Conservation (phyloP, 2,329 filamentous ascomycete genomes). For the Fusarium sp. region DNA sequence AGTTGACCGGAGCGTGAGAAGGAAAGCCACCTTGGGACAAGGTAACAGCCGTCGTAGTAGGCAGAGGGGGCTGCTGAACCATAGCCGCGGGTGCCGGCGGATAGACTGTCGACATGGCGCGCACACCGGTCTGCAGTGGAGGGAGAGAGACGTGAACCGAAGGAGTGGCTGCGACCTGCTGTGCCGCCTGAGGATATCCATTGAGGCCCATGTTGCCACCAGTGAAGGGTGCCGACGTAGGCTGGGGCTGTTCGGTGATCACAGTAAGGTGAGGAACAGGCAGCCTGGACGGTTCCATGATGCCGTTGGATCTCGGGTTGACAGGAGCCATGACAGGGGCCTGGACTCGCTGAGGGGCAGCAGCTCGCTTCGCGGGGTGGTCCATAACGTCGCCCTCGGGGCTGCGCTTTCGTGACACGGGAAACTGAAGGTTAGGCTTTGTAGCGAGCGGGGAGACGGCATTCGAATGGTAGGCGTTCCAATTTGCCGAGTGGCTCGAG, state of each 20-base stretch:
- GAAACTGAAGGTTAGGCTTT: conserved; percentile 58
- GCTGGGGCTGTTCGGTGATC: conserved; percentile 59
- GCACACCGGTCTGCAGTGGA: conserved; percentile 69
- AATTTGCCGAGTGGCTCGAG: conserved; percentile 52
- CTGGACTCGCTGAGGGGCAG: conserved; percentile 40
- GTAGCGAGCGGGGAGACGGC: conserved; percentile 61
- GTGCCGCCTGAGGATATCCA: conserved; percentile 50
- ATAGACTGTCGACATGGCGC: conserved; percentile 84
- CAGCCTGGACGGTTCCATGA: conserved; percentile 59
- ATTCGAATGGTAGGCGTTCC: conserved; percentile 55
- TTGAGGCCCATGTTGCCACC: conserved; percentile 49
- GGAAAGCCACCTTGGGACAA: conserved; percentile 41
- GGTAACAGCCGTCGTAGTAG: conserved; percentile 40
- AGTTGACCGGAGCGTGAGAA: conserved; percentile 53
- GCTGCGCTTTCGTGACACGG: conserved; percentile 62
- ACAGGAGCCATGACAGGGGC: conserved; percentile 31
- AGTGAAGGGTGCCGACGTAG: conserved; percentile 44
- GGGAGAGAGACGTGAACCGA: conserved; percentile 66
- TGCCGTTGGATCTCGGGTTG: conserved; percentile 36
- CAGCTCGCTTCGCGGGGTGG: conserved; percentile 65
- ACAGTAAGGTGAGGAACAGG: conserved; percentile 79
- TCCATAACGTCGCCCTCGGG: conserved; percentile 63
- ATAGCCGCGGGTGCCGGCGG: conserved; percentile 62
- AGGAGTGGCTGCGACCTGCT: conserved; percentile 48
- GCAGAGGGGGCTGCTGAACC: conserved; percentile 50